Conservation (phyloP, 148 eudicot genomes). For the Fallopia convolvulus region DNA sequence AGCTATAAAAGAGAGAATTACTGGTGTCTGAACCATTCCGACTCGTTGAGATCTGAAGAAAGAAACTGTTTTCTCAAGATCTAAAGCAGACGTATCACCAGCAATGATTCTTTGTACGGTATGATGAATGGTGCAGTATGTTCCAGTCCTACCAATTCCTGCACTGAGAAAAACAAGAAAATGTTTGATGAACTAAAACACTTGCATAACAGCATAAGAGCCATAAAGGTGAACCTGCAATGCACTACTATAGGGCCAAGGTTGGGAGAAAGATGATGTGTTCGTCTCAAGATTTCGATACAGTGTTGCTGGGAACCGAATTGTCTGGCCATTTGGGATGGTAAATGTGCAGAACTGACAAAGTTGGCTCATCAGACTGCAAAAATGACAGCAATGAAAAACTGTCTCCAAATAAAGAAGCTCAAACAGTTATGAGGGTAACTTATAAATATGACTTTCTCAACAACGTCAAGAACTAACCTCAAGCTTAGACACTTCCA, state of each 20-base stretch:
- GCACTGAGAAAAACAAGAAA: slow-evolving; percentile 41
- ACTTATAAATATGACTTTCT: background rate
- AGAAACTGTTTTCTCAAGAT: slow-evolving; percentile 52
- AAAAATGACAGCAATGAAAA: slow-evolving; percentile 13
- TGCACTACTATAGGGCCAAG: slow-evolving; percentile 86
- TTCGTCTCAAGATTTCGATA: slow-evolving; percentile 66
- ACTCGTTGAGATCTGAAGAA: slow-evolving; percentile 77
- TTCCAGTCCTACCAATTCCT: slow-evolving; percentile 97
- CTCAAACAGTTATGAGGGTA: too few relatives aligned
- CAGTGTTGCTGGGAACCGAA: slow-evolving; percentile 72
- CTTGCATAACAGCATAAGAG: too few relatives aligned
- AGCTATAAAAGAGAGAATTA: slow-evolving; percentile 19
- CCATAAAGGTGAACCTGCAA: slow-evolving; percentile 61
- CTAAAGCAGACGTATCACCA: slow-evolving; percentile 82
- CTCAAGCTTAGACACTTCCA: slow-evolving; percentile 77
- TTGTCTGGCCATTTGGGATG: slow-evolving; percentile 98
- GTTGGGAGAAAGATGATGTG: slow-evolving; percentile 40
- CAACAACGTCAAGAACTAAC: slow-evolving; percentile 21
- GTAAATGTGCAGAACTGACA: slow-evolving; percentile 77
- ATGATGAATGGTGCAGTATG: slow-evolving; percentile 80
- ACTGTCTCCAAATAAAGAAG: background rate
- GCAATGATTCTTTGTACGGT: slow-evolving; percentile 65
- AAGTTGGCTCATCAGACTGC: slow-evolving; percentile 80
- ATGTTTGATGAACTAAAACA: too few relatives aligned
- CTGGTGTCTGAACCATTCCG: slow-evolving; percentile 96